Evolutionary conservation across 345 rosid species (phyloP), one percentile per base, ranked within the genome.

Genomic region (Heritiera littoralis): DNA sequence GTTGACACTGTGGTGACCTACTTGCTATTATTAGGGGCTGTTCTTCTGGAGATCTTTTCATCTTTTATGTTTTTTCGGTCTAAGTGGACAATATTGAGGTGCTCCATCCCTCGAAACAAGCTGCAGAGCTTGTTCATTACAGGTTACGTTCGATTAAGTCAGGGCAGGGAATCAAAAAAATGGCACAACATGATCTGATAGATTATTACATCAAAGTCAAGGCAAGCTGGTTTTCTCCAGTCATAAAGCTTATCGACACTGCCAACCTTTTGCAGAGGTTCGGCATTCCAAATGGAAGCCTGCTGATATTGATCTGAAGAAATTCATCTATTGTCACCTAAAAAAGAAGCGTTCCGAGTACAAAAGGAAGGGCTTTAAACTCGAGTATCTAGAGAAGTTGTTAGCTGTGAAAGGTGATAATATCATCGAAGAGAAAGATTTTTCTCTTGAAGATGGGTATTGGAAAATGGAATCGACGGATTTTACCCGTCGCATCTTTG

Each of bases 131-230:
- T 38, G 41, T 18, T 58, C 15, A 5, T 65, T 6, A 61, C 56
- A 43, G 30, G 74, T 32, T 52, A 32, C 5, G 2, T 48, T 15
- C n/a, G 6, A 0, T 65, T 38, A 43, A 48, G 51, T 23, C 15
- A 32, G 45, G 35, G 54, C 60, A 40, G 70, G 65, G 83, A 66
- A 72, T 74, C 0, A 32, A 9, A 54, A 67, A 54, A 60, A 82
- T 82, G 59, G 83, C 77, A n/a, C 79, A 80, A 9, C 74, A 72
- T 63, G 78, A 68, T 48, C 30, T 82, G 12, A 56, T 85, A 41
- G 72, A 35, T 12, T 74, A 45, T 63, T 74, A 63, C 72, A 65
- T 79, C 43, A 38, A 60, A 52, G 30, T 11, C 14, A 46, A 23
- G 38, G 38, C 38, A 35, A 35, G 3, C 38, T 3, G 38, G 3